phyloP scores from a whole-genome alignment of 2,329 filamentous ascomycete genomes.

The Cryphonectria carpinicola region DNA sequence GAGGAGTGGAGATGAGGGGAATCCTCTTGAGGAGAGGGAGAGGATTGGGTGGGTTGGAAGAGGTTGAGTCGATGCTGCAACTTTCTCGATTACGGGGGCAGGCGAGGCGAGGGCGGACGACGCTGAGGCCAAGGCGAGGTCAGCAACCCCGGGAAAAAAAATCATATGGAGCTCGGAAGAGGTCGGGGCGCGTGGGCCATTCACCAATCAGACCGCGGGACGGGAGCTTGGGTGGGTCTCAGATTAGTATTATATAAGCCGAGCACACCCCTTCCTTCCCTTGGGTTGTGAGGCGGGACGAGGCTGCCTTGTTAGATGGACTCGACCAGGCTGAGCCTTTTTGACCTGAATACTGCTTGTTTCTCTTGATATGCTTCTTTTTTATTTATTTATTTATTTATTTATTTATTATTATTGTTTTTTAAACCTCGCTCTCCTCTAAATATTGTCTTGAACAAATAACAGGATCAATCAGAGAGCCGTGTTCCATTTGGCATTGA shows the following conservation, averaged over 20 bases:
- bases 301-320: too few relatives aligned
- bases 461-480: background rate
- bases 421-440: background rate
- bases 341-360: too few relatives aligned
- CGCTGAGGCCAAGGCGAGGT: conserved; percentile 19
- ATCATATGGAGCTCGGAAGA: conserved; percentile 29
- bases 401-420: too few relatives aligned
- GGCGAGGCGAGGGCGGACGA: conserved; percentile 20
- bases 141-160: conserved; percentile 18
- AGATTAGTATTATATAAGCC: conserved; percentile 15
- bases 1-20: background rate
- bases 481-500: background rate
- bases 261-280: background rate
- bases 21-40: background rate
- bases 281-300: background rate
- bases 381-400: too few relatives aligned
- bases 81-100: conserved; percentile 22
- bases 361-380: background rate
- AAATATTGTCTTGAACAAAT: background rate
- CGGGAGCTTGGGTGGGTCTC: conserved; percentile 23
- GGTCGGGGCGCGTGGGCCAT: conserved; percentile 22
- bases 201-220: conserved; percentile 23
- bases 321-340: too few relatives aligned
- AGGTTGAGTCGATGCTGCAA: conserved; percentile 11
- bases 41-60: background rate